Base-by-base conservation (phyloP, 768 basidiomycete genomes). In the Boletus rubescentipes region DNA sequence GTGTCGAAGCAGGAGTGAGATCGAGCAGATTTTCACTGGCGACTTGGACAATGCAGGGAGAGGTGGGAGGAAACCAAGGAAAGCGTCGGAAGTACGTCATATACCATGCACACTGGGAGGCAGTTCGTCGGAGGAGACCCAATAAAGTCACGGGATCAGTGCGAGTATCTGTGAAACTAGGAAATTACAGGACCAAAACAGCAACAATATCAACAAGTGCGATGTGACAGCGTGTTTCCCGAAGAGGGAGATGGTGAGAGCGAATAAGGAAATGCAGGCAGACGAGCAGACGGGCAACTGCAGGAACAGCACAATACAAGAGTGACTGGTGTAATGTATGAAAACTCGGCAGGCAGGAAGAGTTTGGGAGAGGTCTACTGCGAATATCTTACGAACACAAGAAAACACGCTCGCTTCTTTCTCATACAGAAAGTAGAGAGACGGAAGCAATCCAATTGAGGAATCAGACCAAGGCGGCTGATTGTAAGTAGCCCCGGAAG, bases 401-500 rank as follows among this genome's bases (percentile, higher is more conserved):
- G 49, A 49, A 54, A 47, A 29, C 31, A 18, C 6, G 49, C 34
- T 23, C 41, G 32, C 18, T 39, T 34, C 39, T 36, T 38, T 37
- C 29, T 21, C 18, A 37, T 44, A 29, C 32, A 11, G 8, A 47
- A 18, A 47, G 30, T 12, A 10, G 30, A 18, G 23, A 40, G 34
- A 26, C 23, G 12, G 23, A 40, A 14, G 32, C 8, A 35, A 45
- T 14, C 12, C 8, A 35, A 45, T 14, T 12, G 9, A 23, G 14
- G 8, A n/a, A 57, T 80, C 66, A 87, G 44, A 87, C 86, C 48
- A 87, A 77, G 11, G 85, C 84, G 48, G 86, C 85, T 4, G 85
- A 87, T 66, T 87, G 82, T 23, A 88, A 74, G 64, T 87, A 87
- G 49, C 85, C 86, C 63, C 86, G 77, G 76, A 88, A 87, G 54